Base-by-base conservation (phyloP, 805 yeast genomes). In the Sugiyamaella valdiviana region DNA sequence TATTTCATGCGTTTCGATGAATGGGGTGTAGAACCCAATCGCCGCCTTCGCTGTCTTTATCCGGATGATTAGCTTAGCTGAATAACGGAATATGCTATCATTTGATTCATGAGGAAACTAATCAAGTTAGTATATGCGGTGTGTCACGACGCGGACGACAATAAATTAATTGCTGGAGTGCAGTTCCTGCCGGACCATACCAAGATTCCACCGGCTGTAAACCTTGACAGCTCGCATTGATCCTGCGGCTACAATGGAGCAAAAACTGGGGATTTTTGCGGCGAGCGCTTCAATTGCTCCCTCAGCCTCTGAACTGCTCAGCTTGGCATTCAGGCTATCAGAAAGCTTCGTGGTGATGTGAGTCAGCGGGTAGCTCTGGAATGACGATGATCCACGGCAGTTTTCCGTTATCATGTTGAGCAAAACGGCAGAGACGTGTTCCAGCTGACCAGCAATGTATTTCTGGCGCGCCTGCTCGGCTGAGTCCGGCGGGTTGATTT, bases 361-460 rank as follows among this genome's bases (percentile, higher is more conserved):
- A 5, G 51, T 55, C 44, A 59, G 45, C 24, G 57, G 36, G 42
- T 57, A 60, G 36, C 50, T 12, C 47, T 51, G 36, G 49, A 44
- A n/a, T 55, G 42, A 5, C 36, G 10, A 5, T 43, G 39, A 9
- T 39, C 40, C 14, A 36, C n/a, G 6, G 42, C 42, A n/a, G 23
- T 22, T 22, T 14, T 35, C 22, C 23, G 38, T 32, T n/a, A 46
- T 45, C 17, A 63, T 44, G 6, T 51, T 51, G n/a, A 40, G 40
- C 16, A 63, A 49, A 1, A 59, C 50, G n/a, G 57, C 47, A 12
- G 44, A 41, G 23, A 62, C 48, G 2, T 48, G 53, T 7, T 58
- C 58, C 9, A 62, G 39, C 24, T 61, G 65, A 15, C 60, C 50
- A n/a, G 26, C 26, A 19, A 63, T 44, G 45, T 60, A 60, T 36